Evolutionary conservation across 2,329 filamentous ascomycete species (phyloP).

Genomic region (Colletotrichum sp.): DNA sequence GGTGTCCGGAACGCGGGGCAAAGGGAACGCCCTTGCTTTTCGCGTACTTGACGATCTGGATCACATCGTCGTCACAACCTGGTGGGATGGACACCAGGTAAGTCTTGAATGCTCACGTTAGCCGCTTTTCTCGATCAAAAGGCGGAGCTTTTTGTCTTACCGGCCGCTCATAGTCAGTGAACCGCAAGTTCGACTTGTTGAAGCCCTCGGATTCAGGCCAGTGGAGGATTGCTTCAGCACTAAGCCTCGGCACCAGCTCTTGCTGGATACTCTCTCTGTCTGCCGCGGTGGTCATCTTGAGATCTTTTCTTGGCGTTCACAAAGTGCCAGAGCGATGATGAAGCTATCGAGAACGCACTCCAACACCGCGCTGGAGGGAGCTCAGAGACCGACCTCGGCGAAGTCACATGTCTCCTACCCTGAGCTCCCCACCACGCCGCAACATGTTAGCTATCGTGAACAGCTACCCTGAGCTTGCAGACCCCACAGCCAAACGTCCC

Average conservation of each 20-base stretch:
- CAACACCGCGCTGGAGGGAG: not conserved
- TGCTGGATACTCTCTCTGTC: not conserved
- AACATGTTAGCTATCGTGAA: not conserved
- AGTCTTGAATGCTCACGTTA: not conserved
- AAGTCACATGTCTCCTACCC: not conserved
- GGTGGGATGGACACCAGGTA: conserved; percentile 3
- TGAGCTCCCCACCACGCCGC: not conserved
- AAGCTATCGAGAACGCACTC: not conserved
- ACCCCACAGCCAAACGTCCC: not conserved
- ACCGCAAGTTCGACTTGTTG: not conserved
- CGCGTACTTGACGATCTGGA: conserved; percentile 12
- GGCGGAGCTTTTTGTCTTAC: not conserved
- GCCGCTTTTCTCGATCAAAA: not conserved
- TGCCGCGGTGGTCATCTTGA: not conserved
- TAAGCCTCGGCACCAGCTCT: not conserved
- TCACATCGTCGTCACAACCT: not conserved
- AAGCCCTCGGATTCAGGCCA: not conserved
- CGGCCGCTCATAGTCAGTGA: conserved; percentile 13
- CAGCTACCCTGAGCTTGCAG: not conserved
- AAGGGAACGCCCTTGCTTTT: conserved; percentile 1
- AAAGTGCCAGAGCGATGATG: not conserved
- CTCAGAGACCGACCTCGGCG: not conserved
- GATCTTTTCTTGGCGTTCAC: not conserved
- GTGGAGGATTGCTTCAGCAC: not conserved
- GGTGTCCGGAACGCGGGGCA: conserved; percentile 19